A percentile compares a stretch with the other conserved stretches of the same genome.
These are phyloP conservation scores for Malania oleifera DNA, from an alignment of 164 flowering plant species.

Conservation along the genomic window DNA sequence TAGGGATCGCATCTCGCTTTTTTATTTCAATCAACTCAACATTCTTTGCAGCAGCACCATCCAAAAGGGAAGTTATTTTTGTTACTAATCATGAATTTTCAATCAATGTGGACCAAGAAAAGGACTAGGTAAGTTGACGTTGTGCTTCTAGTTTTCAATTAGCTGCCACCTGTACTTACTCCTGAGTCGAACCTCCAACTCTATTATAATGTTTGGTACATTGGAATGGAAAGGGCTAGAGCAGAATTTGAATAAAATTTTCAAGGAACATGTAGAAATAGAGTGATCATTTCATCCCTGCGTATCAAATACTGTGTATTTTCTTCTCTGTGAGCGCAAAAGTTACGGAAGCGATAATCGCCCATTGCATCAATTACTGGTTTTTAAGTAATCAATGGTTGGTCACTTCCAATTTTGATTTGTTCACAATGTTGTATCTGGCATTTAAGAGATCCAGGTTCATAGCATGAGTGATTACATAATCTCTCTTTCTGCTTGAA, in stretches of 20 bases:
- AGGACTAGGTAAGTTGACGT: background rate
- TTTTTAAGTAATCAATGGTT: conserved; percentile 5
- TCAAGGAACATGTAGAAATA: too few relatives aligned
- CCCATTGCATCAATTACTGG: background rate
- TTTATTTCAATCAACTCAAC: background rate
- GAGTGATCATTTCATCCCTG: too few relatives aligned
- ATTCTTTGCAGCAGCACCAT: background rate
- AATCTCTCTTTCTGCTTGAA: conserved; percentile 6
- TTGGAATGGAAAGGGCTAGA: too few relatives aligned
- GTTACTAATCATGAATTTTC: too few relatives aligned
- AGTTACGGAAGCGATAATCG: conserved; percentile 2
- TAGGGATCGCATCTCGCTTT: background rate
- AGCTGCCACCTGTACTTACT: conserved; percentile 10
- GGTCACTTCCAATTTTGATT: background rate
- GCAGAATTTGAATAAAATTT: too few relatives aligned
- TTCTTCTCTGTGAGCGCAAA: background rate
- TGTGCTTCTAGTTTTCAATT: background rate
- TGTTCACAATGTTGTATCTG: conserved; percentile 6
- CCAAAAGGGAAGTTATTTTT: background rate
- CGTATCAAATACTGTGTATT: too few relatives aligned
- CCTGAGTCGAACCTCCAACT: conserved; percentile 10
- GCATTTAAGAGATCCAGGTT: conserved; percentile 15
- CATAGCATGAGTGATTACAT: conserved; percentile 4
- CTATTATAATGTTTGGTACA: too few relatives aligned
- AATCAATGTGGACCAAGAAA: background rate